Percentiles rank a stretch among this genome's conserved stretches.
Evolutionary conservation across 1,284 basidiomycete genomes (phyloP).

Genomic region (Irpex sp.): DNA sequence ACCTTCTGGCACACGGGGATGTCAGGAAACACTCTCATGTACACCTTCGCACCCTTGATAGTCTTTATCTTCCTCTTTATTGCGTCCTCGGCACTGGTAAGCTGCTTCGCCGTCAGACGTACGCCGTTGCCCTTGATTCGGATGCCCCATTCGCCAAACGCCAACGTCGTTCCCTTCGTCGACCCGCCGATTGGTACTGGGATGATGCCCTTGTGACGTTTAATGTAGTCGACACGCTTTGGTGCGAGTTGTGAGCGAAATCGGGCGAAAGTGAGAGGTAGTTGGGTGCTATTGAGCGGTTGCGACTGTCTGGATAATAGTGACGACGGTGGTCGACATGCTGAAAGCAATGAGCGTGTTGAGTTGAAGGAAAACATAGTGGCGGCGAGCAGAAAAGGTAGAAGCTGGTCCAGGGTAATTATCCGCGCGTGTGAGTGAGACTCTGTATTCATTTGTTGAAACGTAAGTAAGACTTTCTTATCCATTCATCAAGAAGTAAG

Average conservation of each 20-base stretch:
- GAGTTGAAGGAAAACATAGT: slow-evolving; percentile 29
- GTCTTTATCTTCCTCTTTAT: slow-evolving; percentile 90
- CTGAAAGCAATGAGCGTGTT: slow-evolving; percentile 27
- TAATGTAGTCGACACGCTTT: slow-evolving; percentile 76
- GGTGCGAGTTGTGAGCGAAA: slow-evolving; percentile 72
- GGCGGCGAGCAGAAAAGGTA: not conserved
- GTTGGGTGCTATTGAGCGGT: slow-evolving; percentile 9
- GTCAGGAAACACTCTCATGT: slow-evolving; percentile 92
- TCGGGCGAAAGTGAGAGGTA: slow-evolving; percentile 23
- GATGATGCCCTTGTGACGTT: slow-evolving; percentile 85
- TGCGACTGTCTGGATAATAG: slow-evolving; percentile 10
- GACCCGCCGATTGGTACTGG: slow-evolving; percentile 87
- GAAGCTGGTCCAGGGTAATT: too few relatives aligned
- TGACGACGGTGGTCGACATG: slow-evolving; percentile 22
- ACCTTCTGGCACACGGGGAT: slow-evolving; percentile 97
- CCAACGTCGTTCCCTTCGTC: slow-evolving; percentile 89
- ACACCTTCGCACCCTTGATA: slow-evolving; percentile 88
- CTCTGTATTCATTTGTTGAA: not conserved
- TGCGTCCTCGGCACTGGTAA: slow-evolving; percentile 83
- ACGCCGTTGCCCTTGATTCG: slow-evolving; percentile 82
- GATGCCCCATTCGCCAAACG: slow-evolving; percentile 90
- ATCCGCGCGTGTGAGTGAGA: too few relatives aligned
- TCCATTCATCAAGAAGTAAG: not conserved
- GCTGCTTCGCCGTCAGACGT: slow-evolving; percentile 89
- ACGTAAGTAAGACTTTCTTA: not conserved